Conservation (phyloP, 306 rosid species). For the Pyrus pyrifolia region DNA sequence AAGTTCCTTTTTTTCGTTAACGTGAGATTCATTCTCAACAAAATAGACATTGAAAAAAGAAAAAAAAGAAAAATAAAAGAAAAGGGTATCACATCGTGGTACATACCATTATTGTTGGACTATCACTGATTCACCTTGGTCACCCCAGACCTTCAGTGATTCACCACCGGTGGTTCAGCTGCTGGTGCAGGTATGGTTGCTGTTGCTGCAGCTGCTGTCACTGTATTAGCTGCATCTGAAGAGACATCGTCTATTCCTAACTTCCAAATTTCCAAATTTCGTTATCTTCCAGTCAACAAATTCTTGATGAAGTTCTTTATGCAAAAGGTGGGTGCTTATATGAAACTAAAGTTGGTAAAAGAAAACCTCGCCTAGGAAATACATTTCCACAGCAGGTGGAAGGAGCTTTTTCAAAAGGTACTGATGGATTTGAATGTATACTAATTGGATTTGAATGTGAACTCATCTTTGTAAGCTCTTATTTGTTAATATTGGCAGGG, state of each 20-base stretch:
- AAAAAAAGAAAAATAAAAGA: no score
- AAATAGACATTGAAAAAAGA: no score
- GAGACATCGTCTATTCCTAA: slow-evolving; percentile 52
- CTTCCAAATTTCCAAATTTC: slow-evolving; percentile 81
- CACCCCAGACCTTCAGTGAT: no score
- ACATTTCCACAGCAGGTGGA: slow-evolving; percentile 36
- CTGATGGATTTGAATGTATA: background rate
- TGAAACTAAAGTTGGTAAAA: slow-evolving; percentile 37
- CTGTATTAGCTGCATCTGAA: slow-evolving; percentile 69
- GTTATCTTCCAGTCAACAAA: slow-evolving; percentile 63
- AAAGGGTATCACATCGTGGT: no score
- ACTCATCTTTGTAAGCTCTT: no score
- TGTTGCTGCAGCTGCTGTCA: slow-evolving; percentile 80
- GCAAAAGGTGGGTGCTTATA: slow-evolving; percentile 77
- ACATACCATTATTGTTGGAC: no score
- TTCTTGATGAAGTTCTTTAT: slow-evolving; percentile 61
- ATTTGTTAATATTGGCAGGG: no score
- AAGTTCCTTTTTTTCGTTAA: no score
- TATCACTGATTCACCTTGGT: no score
- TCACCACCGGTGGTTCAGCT: slow-evolving; percentile 34
- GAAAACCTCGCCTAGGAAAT: slow-evolving; percentile 59
- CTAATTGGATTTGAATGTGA: no score
- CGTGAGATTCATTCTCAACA: no score
- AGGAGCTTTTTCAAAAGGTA: slow-evolving; percentile 37
- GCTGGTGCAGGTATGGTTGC: slow-evolving; percentile 88